phyloP scores from a whole-genome alignment of 2,329 filamentous ascomycete species.

The Nannizzia gypsea region DNA sequence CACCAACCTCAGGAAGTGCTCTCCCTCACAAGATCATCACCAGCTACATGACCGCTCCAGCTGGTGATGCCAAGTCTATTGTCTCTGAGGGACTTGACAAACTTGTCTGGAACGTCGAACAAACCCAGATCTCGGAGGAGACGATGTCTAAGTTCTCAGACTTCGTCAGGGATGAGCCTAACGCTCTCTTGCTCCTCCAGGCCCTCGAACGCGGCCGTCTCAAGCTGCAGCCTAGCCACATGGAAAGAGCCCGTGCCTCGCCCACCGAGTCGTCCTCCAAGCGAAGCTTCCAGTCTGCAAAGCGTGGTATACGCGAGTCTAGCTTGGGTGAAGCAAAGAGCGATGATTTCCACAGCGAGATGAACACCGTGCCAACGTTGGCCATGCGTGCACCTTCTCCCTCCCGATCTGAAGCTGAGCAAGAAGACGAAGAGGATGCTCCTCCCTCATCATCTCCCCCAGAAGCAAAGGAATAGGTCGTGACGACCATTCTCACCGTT shows the following conservation, averaged over 20 bases:
- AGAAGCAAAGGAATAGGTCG: background rate
- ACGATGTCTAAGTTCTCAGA: slow-evolving; percentile 28
- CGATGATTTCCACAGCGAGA: slow-evolving; percentile 6
- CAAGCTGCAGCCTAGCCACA: slow-evolving; percentile 25
- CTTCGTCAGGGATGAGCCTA: slow-evolving; percentile 27
- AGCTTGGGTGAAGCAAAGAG: slow-evolving; percentile 2
- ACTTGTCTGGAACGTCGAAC: slow-evolving; percentile 26
- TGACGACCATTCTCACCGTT: background rate
- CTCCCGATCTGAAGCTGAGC: background rate
- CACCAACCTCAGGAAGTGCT: slow-evolving; percentile 6
- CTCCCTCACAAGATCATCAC: slow-evolving; percentile 4
- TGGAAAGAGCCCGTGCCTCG: slow-evolving; percentile 24
- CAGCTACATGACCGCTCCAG: slow-evolving; percentile 10
- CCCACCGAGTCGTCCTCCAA: slow-evolving; percentile 23
- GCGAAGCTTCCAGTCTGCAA: slow-evolving; percentile 13
- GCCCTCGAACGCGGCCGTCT: slow-evolving; percentile 27
- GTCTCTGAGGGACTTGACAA: slow-evolving; percentile 24
- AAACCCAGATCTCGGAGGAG: slow-evolving; percentile 27
- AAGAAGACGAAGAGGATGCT: background rate
- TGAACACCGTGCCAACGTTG: slow-evolving; percentile 14
- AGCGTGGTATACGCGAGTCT: background rate
- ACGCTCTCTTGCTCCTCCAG: slow-evolving; percentile 24
- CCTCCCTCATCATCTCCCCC: background rate
- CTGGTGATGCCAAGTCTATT: slow-evolving; percentile 22
- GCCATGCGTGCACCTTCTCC: slow-evolving; percentile 11